Conservation (phyloP, 352 stramenopile species). For the Phytophthora boehmeriae region DNA sequence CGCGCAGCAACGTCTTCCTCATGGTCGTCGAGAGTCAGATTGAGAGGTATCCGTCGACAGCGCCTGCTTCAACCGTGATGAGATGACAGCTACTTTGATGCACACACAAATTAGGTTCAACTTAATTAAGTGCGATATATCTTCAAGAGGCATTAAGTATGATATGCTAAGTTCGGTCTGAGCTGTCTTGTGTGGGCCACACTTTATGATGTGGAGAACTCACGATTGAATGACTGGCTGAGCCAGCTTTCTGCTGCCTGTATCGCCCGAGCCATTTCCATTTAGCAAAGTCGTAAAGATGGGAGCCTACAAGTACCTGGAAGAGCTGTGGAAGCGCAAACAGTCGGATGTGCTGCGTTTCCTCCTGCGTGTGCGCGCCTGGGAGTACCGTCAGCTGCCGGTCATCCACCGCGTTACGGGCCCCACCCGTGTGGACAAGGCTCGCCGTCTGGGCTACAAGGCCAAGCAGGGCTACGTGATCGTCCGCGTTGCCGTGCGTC, state of each 20-base stretch:
- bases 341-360: constrained; percentile 99
- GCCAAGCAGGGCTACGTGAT: constrained; percentile 99
- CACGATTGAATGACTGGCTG: too few relatives aligned
- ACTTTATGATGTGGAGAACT: too few relatives aligned
- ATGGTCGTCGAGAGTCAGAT: background rate
- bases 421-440: constrained; percentile 99
- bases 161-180: too few relatives aligned
- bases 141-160: too few relatives aligned
- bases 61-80: too few relatives aligned
- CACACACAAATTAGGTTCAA: too few relatives aligned
- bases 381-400: constrained; percentile 99
- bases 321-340: constrained; percentile 99
- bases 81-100: too few relatives aligned
- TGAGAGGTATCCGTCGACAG: background rate
- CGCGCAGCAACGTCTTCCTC: background rate
- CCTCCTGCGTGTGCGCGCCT: constrained; percentile 97
- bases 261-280: too few relatives aligned
- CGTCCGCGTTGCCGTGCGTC: constrained; percentile 97
- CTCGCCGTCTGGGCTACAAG: constrained; percentile 99
- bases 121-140: too few relatives aligned
- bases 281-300: constrained; percentile 81
- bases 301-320: constrained; percentile 99
- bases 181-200: too few relatives aligned
- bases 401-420: constrained; percentile 95
- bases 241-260: too few relatives aligned